Evolutionary conservation across 2,329 filamentous ascomycete species (phyloP).

Genomic region (Chaetomium sp.): DNA sequence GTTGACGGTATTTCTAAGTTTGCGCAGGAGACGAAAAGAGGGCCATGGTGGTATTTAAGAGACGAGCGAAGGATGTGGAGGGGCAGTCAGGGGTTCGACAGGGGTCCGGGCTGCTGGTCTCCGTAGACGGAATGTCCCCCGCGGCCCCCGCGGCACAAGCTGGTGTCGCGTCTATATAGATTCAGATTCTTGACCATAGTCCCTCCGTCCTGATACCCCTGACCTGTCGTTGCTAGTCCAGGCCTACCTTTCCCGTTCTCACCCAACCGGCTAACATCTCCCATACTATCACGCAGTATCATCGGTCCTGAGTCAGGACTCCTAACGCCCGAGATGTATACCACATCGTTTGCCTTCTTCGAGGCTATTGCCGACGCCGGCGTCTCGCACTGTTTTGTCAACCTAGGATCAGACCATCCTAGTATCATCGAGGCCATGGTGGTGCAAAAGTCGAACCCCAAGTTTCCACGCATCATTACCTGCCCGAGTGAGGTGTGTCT

Average conservation of each 20-base stretch:
- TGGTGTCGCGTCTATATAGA: no score
- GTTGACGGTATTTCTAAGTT: no score
- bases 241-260: no score
- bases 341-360: constrained; percentile 79
- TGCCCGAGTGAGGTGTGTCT: constrained; percentile 67
- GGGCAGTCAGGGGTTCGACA: neutral
- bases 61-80: neutral
- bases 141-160: no score
- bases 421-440: constrained; percentile 74
- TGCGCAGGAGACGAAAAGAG: no score
- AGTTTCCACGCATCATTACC: constrained; percentile 69
- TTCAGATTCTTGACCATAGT: neutral
- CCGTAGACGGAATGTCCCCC: neutral
- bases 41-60: neutral
- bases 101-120: neutral
- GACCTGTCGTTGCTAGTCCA: no score
- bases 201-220: neutral
- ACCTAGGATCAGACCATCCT: constrained; percentile 66
- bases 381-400: constrained; percentile 62
- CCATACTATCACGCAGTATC: no score
- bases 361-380: constrained; percentile 75
- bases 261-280: no score
- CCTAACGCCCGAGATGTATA: constrained; percentile 56
- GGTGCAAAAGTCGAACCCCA: constrained; percentile 60
- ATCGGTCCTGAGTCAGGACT: no score